These are phyloP conservation scores for Massospora cicadina DNA, from an alignment of 371 early-diverging fungal species.

Conservation along the genomic window DNA sequence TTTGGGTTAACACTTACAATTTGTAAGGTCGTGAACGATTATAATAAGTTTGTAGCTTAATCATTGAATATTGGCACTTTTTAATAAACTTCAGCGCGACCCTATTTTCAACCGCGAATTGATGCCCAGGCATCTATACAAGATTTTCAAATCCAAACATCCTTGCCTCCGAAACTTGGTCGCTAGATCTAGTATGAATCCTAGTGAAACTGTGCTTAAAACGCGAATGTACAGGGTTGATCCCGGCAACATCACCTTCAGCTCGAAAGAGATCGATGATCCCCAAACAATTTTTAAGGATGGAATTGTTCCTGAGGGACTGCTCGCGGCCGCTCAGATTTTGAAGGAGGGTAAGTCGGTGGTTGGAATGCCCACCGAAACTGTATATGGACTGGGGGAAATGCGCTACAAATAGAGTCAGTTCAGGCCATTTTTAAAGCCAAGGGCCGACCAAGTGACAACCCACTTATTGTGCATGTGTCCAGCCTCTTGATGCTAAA, in stretches of 20 bases:
- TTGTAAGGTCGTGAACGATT: too few species aligned
- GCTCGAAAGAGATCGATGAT: neutral
- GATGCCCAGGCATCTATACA: neutral
- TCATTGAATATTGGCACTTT: too few species aligned
- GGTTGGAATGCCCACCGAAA: slow-evolving; percentile 98
- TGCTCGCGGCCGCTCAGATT: neutral
- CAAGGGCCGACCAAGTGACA: slow-evolving; percentile 94
- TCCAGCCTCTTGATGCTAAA: slow-evolving; percentile 81
- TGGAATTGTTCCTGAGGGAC: neutral
- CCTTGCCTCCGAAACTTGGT: neutral
- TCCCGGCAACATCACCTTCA: neutral
- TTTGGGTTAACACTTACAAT: too few species aligned
- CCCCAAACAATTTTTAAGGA: neutral
- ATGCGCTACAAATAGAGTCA: slow-evolving; percentile 55
- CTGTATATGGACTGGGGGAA: slow-evolving; percentile 97
- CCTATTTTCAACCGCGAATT: neutral
- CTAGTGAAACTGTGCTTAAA: neutral
- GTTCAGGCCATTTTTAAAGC: slow-evolving; percentile 73
- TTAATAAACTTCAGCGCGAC: too few species aligned
- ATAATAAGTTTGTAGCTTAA: too few species aligned
- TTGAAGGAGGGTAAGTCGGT: slow-evolving; percentile 11
- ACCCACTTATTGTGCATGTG: slow-evolving; percentile 97
- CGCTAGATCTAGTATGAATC: neutral
- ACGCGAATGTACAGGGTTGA: neutral
- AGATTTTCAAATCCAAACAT: neutral